A percentile compares a stretch with the other conserved stretches of the same genome.
Conservation (phyloP, 176 grass and related monocot species). For the Cymbopogon citratus region DNA sequence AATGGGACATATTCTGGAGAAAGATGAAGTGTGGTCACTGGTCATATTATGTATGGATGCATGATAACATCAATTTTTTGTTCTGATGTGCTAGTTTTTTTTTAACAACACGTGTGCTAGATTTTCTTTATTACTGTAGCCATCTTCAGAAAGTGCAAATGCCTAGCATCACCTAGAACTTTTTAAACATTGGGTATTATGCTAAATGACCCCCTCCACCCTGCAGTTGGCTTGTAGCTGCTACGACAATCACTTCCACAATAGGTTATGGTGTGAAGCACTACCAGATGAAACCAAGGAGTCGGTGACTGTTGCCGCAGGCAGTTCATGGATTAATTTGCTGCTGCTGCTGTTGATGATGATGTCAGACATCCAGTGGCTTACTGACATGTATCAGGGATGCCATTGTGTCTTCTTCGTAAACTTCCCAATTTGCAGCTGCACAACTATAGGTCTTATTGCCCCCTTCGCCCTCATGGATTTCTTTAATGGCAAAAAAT, state of each 20-base stretch:
- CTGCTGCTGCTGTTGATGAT: neutral
- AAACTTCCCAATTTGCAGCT: neutral
- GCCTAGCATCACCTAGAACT: neutral
- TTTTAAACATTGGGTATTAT: neutral
- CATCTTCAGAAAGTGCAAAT: neutral
- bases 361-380: neutral
- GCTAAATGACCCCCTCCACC: conserved; percentile 15
- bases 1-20: neutral
- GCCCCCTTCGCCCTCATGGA: neutral
- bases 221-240: conserved; percentile 85
- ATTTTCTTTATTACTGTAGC: neutral
- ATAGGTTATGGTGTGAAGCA: conserved; percentile 75
- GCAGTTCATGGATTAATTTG: neutral
- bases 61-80: neutral
- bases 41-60: neutral
- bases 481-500: neutral
- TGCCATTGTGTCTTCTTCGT: neutral
- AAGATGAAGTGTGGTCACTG: neutral
- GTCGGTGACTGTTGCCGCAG: neutral
- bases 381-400: neutral
- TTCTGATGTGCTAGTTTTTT: neutral
- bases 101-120: neutral
- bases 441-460: neutral
- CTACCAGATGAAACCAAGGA: conserved; percentile 36
- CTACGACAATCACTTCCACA: conserved; percentile 63